Evolutionary conservation across 352 stramenopile genomes (phyloP).

Genomic region (Globisporangium sylvaticum): DNA sequence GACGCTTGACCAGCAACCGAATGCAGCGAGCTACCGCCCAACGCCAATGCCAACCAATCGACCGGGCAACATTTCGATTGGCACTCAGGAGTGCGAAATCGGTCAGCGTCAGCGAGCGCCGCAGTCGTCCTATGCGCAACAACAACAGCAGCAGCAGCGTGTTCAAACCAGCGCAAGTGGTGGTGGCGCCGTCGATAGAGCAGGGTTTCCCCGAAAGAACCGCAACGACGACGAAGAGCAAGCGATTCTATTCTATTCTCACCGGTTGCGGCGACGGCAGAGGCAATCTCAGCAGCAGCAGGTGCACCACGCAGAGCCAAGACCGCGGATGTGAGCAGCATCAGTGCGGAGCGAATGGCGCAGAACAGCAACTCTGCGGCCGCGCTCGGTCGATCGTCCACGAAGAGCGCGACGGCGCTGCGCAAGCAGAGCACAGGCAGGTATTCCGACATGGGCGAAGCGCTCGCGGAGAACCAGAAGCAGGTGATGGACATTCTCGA

Average conservation of each 20-base stretch:
- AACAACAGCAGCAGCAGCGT: conserved; percentile 1
- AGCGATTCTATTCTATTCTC: conserved; percentile 13
- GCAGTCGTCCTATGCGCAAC: background rate
- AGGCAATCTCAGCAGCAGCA: background rate
- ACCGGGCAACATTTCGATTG: background rate
- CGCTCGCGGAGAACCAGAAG: conserved; percentile 45
- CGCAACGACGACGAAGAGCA: conserved; percentile 7
- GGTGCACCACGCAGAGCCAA: conserved; percentile 17
- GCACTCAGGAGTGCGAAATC: background rate
- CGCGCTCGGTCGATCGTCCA: conserved; percentile 11
- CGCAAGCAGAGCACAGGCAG: conserved; percentile 19
- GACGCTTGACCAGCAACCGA: background rate
- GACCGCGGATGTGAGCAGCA: conserved; percentile 18
- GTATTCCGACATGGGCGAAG: conserved; percentile 47
- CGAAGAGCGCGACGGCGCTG: conserved; percentile 15
- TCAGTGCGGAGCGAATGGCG: background rate
- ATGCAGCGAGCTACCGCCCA: background rate
- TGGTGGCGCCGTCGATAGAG: background rate
- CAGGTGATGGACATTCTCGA: conserved; percentile 51
- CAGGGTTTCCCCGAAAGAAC: background rate
- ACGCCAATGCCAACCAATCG: conserved; percentile 2
- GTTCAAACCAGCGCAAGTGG: background rate
- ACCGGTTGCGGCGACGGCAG: background rate
- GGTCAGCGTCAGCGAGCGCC: background rate
- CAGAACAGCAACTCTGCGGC: background rate